Evolutionary conservation across 2,329 filamentous ascomycete species (phyloP).

Genomic region (Venturia effusa): DNA sequence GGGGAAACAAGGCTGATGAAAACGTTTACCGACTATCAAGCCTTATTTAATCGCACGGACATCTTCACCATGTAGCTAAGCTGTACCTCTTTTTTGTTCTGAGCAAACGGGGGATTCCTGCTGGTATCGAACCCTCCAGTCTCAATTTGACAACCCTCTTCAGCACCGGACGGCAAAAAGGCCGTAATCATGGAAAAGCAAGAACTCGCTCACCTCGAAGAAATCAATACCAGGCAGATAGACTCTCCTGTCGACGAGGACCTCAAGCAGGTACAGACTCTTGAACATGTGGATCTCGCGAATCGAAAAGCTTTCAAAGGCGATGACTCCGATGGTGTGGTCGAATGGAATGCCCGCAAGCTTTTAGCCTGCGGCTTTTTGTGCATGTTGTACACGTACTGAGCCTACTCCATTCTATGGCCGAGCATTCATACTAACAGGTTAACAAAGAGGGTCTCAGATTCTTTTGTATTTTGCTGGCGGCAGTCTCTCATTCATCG

Average conservation of each 20-base stretch:
- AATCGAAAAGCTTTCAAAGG: slow-evolving; percentile 28
- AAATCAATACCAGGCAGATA: slow-evolving; percentile 4
- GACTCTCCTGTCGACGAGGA: not conserved
- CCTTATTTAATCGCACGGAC: not conserved
- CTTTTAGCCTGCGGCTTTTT: slow-evolving; percentile 27
- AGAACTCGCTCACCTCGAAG: not conserved
- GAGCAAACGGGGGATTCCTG: not conserved
- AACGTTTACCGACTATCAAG: not conserved
- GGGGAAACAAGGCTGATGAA: slow-evolving; percentile 1
- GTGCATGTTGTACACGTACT: slow-evolving; percentile 25
- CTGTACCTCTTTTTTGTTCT: not conserved
- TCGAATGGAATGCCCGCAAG: slow-evolving; percentile 24
- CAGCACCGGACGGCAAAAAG: not conserved
- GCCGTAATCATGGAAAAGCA: slow-evolving; percentile 1
- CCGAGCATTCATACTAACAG: not conserved
- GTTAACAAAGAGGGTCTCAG: slow-evolving; percentile 19
- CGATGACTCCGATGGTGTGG: slow-evolving; percentile 30
- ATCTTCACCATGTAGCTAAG: not conserved
- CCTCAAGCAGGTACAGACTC: slow-evolving; percentile 19
- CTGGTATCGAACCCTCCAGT: too few species aligned
- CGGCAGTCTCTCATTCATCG: slow-evolving; percentile 23
- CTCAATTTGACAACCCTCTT: not conserved
- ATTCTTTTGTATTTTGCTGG: slow-evolving; percentile 25
- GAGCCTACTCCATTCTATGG: slow-evolving; percentile 2
- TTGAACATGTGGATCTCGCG: slow-evolving; percentile 23